A percentile compares a stretch with the other conserved stretches of the same genome.
Conservation (phyloP, 768 basidiomycete genomes). For the Boletus bicolor region DNA sequence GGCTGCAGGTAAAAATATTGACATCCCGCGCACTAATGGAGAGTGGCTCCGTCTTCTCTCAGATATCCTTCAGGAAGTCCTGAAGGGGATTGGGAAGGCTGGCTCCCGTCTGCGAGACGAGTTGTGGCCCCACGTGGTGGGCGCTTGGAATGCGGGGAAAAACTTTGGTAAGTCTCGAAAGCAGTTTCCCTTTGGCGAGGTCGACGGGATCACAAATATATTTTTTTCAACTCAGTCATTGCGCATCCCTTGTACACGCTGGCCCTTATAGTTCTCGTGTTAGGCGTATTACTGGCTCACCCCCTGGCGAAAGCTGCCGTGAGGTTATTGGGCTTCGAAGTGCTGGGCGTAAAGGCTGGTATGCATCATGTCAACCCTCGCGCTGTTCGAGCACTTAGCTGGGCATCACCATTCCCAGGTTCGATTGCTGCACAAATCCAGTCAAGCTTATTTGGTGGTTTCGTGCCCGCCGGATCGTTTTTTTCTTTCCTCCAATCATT, state of each 20-base stretch:
- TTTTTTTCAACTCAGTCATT: background rate
- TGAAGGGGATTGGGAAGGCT: accelerated
- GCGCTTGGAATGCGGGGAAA: background rate
- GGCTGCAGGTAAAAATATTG: too few relatives aligned
- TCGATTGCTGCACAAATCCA: slow-evolving; percentile 2
- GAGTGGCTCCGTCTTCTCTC: background rate
- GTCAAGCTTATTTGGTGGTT: background rate
- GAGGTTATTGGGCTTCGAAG: background rate
- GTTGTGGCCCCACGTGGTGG: background rate
- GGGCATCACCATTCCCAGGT: background rate
- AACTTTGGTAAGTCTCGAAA: slow-evolving; percentile 1
- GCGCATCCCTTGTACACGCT: background rate
- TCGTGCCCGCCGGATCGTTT: background rate
- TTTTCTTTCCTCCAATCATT: slow-evolving; percentile 12
- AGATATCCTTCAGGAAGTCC: accelerated
- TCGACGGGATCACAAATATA: background rate
- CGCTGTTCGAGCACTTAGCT: background rate
- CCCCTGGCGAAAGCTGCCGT: background rate
- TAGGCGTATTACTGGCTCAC: background rate
- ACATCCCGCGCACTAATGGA: background rate
- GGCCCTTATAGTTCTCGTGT: background rate
- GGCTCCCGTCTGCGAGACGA: background rate
- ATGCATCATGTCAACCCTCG: background rate
- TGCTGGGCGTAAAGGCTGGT: background rate
- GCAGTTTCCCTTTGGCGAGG: background rate